A percentile compares a stretch with the other conserved stretches of the same genome.
These are phyloP conservation scores for Ambrosiella cleistominuta DNA, from an alignment of 2,329 filamentous ascomycete species.

Conservation along the genomic window DNA sequence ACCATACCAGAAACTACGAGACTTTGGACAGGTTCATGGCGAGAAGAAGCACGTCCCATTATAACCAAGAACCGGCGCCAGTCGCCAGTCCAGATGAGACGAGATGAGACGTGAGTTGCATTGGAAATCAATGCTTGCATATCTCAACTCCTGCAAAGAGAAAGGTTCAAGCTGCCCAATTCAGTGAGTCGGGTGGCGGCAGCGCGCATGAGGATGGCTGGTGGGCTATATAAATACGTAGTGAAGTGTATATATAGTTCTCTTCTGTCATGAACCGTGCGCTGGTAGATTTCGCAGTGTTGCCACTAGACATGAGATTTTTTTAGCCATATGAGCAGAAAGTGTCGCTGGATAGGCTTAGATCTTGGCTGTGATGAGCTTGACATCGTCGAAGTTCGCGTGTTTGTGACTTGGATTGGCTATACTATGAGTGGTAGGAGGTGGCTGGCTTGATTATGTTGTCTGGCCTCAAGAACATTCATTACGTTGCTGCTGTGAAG, in stretches of 20 bases:
- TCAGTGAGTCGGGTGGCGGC: neutral
- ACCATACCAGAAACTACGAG: too few species aligned
- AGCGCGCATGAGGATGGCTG: neutral
- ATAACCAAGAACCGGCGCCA: neutral
- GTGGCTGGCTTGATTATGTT: neutral
- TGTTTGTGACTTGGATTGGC: neutral
- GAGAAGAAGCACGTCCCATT: neutral
- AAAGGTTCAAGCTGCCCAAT: neutral
- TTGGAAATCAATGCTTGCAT: neutral
- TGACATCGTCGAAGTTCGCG: too few species aligned
- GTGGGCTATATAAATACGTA: neutral
- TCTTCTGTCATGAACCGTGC: too few species aligned
- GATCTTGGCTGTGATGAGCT: too few species aligned
- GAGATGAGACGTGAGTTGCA: conserved; percentile 1
- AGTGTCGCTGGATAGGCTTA: too few species aligned
- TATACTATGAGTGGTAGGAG: neutral
- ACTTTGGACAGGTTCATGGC: too few species aligned
- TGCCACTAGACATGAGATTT: too few species aligned
- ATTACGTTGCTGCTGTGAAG: neutral
- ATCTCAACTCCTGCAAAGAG: neutral
- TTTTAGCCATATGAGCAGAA: too few species aligned
- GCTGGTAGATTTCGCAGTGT: too few species aligned
- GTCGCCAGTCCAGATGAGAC: neutral
- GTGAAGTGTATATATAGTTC: too few species aligned
- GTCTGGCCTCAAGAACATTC: neutral